These are phyloP conservation scores for Dictyostelium intermedium DNA, from an alignment of 78 protist genomes.

Conservation along the genomic window DNA sequence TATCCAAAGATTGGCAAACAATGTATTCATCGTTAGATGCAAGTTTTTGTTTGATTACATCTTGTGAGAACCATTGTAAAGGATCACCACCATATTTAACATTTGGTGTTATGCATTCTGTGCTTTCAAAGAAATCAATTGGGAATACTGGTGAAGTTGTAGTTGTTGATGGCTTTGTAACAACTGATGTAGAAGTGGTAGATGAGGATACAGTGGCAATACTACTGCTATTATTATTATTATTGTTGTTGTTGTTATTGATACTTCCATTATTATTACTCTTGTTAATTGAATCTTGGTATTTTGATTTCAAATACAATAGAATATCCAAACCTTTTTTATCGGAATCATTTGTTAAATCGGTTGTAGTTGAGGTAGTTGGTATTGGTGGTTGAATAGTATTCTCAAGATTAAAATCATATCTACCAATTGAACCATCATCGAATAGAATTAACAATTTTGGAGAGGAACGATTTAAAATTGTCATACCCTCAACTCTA, in stretches of 20 bases:
- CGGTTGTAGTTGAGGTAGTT: background rate
- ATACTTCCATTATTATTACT: background rate
- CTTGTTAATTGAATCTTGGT: background rate
- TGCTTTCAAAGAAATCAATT: constrained; percentile 81
- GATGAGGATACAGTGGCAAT: background rate
- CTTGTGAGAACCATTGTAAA: constrained; percentile 37
- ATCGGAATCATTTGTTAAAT: background rate
- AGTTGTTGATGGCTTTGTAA: background rate
- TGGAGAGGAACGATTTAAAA: constrained; percentile 50
- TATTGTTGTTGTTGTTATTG: no score
- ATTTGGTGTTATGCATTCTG: constrained; percentile 72
- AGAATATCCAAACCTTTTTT: constrained; percentile 25
- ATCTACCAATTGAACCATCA: constrained; percentile 45
- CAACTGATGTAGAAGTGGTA: background rate
- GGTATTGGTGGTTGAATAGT: background rate
- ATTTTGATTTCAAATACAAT: background rate
- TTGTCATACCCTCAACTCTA: constrained; percentile 71
- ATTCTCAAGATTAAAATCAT: constrained; percentile 35
- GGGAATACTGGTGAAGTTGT: constrained; percentile 67
- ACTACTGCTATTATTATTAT: background rate
- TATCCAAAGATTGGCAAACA: constrained; percentile 45
- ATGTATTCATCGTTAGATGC: constrained; percentile 37
- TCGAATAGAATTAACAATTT: constrained; percentile 43
- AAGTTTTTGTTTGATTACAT: constrained; percentile 35
- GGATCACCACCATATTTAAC: constrained; percentile 69